Evolutionary conservation across 2,329 filamentous ascomycete species (phyloP).

Genomic region (Beauveria asiatica): DNA sequence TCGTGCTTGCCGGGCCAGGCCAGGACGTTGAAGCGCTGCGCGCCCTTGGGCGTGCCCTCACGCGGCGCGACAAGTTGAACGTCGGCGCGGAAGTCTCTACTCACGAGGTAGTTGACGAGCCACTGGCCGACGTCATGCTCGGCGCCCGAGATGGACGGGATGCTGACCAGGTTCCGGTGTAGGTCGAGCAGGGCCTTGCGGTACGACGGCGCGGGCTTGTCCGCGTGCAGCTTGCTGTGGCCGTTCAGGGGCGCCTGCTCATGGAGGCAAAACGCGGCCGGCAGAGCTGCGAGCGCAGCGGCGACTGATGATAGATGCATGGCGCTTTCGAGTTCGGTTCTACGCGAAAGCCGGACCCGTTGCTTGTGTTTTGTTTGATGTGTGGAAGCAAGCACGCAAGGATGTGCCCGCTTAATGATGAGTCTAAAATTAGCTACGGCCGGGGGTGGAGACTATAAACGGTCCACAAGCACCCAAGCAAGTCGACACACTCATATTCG

Average conservation of each 20-base stretch:
- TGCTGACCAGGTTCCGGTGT: constrained; percentile 66
- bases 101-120: constrained; percentile 56
- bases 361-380: background rate
- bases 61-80: constrained; percentile 31
- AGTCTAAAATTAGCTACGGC: background rate
- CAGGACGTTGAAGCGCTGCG: constrained; percentile 59
- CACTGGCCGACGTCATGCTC: constrained; percentile 62
- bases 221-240: background rate
- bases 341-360: background rate
- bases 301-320: background rate
- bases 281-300: background rate
- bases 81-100: constrained; percentile 34
- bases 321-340: background rate
- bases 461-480: background rate
- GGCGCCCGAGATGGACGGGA: constrained; percentile 61
- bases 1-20: constrained; percentile 49
- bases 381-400: background rate
- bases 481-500: background rate
- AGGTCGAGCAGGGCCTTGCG: constrained; percentile 55
- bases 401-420: background rate
- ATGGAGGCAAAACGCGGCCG: background rate
- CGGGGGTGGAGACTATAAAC: background rate
- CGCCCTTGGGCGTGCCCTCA: constrained; percentile 19
- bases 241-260: background rate
- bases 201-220: constrained; percentile 24